Base-by-base conservation (phyloP, 805 yeast genomes). In the Spathaspora arborariae region DNA sequence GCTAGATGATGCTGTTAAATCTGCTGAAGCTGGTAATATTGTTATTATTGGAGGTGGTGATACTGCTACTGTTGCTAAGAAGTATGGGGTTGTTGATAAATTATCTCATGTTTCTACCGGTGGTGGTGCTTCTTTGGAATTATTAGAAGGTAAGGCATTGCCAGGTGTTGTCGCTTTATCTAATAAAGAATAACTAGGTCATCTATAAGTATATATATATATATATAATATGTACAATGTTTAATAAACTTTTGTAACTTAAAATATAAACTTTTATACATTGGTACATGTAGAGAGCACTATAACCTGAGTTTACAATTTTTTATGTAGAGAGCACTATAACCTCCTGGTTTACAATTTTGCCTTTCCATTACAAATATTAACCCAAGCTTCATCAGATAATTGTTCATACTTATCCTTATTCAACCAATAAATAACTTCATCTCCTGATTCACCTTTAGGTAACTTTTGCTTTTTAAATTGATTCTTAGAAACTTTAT, bases 31-130 rank as follows among this genome's bases (percentile, higher is more conserved):
- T 51, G 97, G 97, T 67, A 82, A 82, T 80, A 87, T 96, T 55
- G 96, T 92, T 55, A 96, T 92, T 75, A 88, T 94, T 64, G 99
- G 99, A 76, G 94, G 94, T 78, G 99, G 99, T 82, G 99, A 94
- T 76, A 94, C 99, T 63, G 99, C 99, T 60, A 94, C 99, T 57
- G 94, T 91, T 59, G 97, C 97, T 65, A 92, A 92, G 89, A 94
- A 94, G 81, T 94, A 77, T 76, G 97, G 97, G 69, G 97, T 85
- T 57, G 91, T 88, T 61, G 96, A 88, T 69, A 88, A 94, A 80
- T 82, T 94, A 64, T 89, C 97, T 45, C 99, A 94, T 75, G 97
- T 94, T 58, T 92, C 98, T 59, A 94, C 99, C 55, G 99, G 99
- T 78, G 99, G 99, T 78, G 99, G 99, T 81, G 99, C 99, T 59